Conservation (phyloP, 176 grass and related monocot species). For the Microstegium vimineum region DNA sequence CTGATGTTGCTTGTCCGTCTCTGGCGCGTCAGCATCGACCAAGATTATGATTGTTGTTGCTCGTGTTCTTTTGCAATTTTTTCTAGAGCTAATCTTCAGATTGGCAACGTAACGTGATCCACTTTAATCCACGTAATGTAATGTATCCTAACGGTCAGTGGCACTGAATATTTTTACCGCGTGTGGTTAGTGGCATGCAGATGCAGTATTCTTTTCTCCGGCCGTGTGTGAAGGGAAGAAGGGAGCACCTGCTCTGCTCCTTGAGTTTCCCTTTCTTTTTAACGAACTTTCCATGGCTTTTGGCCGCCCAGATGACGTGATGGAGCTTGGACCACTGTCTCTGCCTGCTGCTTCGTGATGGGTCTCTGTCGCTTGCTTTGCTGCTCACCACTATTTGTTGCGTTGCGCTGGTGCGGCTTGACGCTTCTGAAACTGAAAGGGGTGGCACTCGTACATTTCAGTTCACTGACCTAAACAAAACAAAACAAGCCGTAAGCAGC, state of each 20-base stretch:
- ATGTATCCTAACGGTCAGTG: background rate
- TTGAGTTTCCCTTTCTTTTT: background rate
- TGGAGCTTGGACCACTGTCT: background rate
- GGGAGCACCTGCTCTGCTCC: background rate
- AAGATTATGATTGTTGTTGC: background rate
- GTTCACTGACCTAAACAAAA: no score
- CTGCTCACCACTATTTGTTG: slow-evolving; percentile 23
- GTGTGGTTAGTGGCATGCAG: background rate
- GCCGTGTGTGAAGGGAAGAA: background rate
- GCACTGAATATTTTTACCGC: background rate
- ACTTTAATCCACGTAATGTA: background rate
- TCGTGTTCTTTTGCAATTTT: background rate
- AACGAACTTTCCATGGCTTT: slow-evolving; percentile 7
- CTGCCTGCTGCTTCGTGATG: background rate
- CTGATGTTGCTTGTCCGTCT: background rate
- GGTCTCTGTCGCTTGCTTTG: background rate
- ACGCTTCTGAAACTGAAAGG: slow-evolving; percentile 15
- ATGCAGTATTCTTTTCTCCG: background rate
- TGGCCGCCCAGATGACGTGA: background rate
- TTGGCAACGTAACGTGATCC: background rate
- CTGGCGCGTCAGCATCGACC: background rate
- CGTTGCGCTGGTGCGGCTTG: background rate
- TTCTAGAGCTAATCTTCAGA: background rate
- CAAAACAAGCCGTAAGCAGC: slow-evolving; percentile 1
- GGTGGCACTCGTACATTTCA: background rate